phyloP scores from a whole-genome alignment of 2,329 filamentous ascomycete genomes.

The Boeremia exigua region DNA sequence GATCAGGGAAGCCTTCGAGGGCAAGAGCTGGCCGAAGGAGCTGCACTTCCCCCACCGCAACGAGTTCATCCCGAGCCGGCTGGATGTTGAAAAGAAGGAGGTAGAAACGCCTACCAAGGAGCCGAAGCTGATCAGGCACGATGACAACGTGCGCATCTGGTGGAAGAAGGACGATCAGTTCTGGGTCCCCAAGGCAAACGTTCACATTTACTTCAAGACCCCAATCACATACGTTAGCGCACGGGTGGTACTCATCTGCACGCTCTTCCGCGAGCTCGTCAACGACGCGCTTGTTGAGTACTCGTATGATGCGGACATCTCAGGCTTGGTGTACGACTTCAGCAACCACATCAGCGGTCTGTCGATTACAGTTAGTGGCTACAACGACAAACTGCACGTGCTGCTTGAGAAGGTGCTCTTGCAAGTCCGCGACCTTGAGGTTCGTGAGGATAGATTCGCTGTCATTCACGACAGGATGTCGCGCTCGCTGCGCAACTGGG shows the following conservation, averaged over 20 bases:
- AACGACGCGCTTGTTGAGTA: slow-evolving; percentile 90
- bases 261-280: slow-evolving; percentile 83
- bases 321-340: slow-evolving; percentile 85
- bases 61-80: slow-evolving; percentile 90
- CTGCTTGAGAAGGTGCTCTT: slow-evolving; percentile 86
- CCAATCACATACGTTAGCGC: slow-evolving; percentile 81
- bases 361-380: slow-evolving; percentile 81
- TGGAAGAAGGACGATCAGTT: slow-evolving; percentile 99
- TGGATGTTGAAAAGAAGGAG: slow-evolving; percentile 95
- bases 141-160: slow-evolving; percentile 82
- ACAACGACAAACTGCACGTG: slow-evolving; percentile 95
- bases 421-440: slow-evolving; percentile 82
- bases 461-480: slow-evolving; percentile 86
- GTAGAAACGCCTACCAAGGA: slow-evolving; percentile 74
- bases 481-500: slow-evolving; percentile 82
- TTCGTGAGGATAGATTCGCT: slow-evolving; percentile 86
- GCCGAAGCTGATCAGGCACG: slow-evolving; percentile 85
- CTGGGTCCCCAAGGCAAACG: slow-evolving; percentile 94
- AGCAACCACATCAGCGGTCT: slow-evolving; percentile 74
- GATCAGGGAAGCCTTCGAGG: slow-evolving; percentile 68
- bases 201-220: slow-evolving; percentile 80
- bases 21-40: slow-evolving; percentile 67
- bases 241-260: slow-evolving; percentile 77
- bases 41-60: slow-evolving; percentile 91
- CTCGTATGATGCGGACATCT: slow-evolving; percentile 93